Conservation (phyloP, 1,284 basidiomycete species). For the Ustilago hordei region DNA sequence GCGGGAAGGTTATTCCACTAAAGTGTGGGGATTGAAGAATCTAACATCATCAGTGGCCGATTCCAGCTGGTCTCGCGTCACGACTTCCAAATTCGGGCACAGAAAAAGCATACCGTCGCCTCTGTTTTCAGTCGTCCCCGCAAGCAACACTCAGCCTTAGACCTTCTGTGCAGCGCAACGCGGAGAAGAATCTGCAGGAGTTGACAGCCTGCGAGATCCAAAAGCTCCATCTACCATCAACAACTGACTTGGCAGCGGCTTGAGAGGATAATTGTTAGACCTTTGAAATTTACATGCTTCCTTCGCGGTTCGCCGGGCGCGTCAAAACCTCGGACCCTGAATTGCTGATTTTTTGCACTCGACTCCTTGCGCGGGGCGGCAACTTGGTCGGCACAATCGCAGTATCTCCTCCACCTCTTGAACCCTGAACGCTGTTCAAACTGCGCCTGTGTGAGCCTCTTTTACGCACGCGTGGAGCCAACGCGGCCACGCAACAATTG, state of each 20-base stretch:
- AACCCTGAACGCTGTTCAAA: background rate
- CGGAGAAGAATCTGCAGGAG: background rate
- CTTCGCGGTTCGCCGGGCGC: background rate
- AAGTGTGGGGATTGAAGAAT: too few species aligned
- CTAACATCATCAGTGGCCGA: slow-evolving; percentile 3
- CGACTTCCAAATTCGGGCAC: background rate
- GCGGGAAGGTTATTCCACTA: too few species aligned
- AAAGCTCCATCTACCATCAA: background rate
- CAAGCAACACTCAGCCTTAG: too few species aligned
- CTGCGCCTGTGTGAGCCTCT: background rate
- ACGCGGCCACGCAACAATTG: slow-evolving; percentile 6
- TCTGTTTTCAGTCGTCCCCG: background rate
- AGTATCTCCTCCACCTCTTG: slow-evolving; percentile 6
- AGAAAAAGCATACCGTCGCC: background rate
- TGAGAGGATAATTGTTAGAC: too few species aligned
- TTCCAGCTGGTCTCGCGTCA: background rate
- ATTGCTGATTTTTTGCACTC: background rate
- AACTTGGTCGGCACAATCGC: background rate
- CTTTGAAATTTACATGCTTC: too few species aligned
- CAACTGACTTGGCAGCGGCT: background rate
- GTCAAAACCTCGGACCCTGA: background rate
- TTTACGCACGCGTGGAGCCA: background rate
- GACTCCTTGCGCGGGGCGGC: background rate
- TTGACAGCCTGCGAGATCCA: background rate
- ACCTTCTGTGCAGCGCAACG: background rate